Evolutionary conservation across 768 basidiomycete genomes (phyloP).

Genomic region (Gloeopeniophorella convolvens): DNA sequence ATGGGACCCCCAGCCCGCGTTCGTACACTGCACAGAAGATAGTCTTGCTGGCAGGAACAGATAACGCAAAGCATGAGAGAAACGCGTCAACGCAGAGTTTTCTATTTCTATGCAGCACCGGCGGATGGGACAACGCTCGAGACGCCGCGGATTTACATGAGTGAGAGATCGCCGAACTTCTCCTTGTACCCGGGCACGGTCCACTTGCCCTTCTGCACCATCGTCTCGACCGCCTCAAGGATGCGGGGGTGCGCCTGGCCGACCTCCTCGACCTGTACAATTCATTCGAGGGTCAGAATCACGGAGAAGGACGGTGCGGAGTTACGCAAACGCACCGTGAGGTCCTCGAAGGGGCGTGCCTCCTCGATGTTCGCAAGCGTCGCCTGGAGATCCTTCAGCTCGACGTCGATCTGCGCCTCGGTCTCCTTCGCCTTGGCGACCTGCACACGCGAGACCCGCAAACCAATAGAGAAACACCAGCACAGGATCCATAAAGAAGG

Average conservation of each 20-base stretch:
- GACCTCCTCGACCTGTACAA: constrained; percentile 73
- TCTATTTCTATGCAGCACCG: constrained; percentile 7
- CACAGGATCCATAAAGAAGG: not conserved
- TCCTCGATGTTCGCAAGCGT: constrained; percentile 97
- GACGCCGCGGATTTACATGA: constrained; percentile 53
- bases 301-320: not conserved
- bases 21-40: too few species aligned
- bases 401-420: constrained; percentile 80
- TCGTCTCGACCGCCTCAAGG: constrained; percentile 82
- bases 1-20: too few species aligned
- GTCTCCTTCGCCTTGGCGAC: constrained; percentile 87
- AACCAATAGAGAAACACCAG: constrained; percentile 2
- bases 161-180: constrained; percentile 92
- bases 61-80: too few species aligned
- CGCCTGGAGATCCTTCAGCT: constrained; percentile 84
- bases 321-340: constrained; percentile 60
- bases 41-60: too few species aligned
- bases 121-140: not conserved
- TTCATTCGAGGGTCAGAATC: not conserved
- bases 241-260: constrained; percentile 90
- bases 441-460: constrained; percentile 35
- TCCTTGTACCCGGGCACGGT: constrained; percentile 95
- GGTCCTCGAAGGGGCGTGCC: constrained; percentile 93
- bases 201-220: constrained; percentile 98
- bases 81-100: too few species aligned